A percentile compares a stretch with the other conserved stretches of the same genome.
phyloP scores from a whole-genome alignment of 768 basidiomycete genomes.

The Lactifluus subvellereus region DNA sequence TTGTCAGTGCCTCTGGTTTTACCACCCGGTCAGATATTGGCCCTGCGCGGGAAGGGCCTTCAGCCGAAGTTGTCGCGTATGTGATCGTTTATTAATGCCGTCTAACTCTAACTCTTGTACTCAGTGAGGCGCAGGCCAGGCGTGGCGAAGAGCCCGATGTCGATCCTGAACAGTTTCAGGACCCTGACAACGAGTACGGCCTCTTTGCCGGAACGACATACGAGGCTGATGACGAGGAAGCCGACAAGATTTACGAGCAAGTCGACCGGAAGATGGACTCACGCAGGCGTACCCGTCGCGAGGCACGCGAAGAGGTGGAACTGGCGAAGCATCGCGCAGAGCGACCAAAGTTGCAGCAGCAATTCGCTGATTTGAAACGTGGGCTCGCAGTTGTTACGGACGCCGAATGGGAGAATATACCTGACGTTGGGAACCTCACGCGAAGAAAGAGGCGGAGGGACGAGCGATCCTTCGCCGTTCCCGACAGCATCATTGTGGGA shows the following conservation, averaged over 20 bases:
- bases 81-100: constrained; percentile 29
- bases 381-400: constrained; percentile 83
- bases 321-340: constrained; percentile 64
- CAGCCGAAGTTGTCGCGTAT: constrained; percentile 84
- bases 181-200: constrained; percentile 96
- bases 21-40: constrained; percentile 99
- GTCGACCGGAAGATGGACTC: constrained; percentile 91
- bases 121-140: constrained; percentile 79
- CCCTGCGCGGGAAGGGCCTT: constrained; percentile 92
- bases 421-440: constrained; percentile 94
- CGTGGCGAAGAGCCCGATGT: constrained; percentile 86
- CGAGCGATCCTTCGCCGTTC: constrained; percentile 83
- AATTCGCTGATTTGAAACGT: constrained; percentile 93
- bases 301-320: constrained; percentile 69
- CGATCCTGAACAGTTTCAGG: constrained; percentile 89
- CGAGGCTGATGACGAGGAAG: constrained; percentile 96
- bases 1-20: constrained; percentile 83
- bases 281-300: constrained; percentile 70
- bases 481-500: constrained; percentile 88
- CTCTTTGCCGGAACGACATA: constrained; percentile 95
- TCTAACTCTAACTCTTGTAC: constrained; percentile 8
- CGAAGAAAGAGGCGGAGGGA: constrained; percentile 84
- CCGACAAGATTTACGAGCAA: constrained; percentile 89
- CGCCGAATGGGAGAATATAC: constrained; percentile 89
- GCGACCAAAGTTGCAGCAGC: constrained; percentile 85